Percentiles rank a stretch among this genome's conserved stretches.
phyloP scores from a whole-genome alignment of 2,329 filamentous ascomycete genomes.

The Colletotrichum scovillei region DNA sequence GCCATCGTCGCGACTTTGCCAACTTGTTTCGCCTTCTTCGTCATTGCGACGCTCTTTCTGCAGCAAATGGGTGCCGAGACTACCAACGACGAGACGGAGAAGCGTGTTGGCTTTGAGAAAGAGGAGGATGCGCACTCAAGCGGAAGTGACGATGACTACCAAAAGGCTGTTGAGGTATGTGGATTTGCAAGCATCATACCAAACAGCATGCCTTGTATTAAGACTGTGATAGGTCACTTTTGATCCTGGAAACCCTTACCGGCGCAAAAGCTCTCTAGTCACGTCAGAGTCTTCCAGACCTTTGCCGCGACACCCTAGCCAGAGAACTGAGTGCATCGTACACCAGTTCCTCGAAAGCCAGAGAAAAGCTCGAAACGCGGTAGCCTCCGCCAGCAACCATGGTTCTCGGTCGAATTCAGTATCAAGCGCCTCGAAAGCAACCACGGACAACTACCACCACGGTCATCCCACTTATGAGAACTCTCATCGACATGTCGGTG shows the following conservation, averaged over 20 bases:
- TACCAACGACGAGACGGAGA: conserved; percentile 36
- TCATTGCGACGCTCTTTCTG: neutral
- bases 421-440: conserved; percentile 28
- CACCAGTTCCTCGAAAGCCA: conserved; percentile 73
- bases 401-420: conserved; percentile 36
- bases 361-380: conserved; percentile 47
- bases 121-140: conserved; percentile 55
- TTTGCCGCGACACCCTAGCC: conserved; percentile 45
- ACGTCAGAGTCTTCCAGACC: conserved; percentile 57
- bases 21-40: neutral
- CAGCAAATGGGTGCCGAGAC: conserved; percentile 8
- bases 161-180: conserved; percentile 62
- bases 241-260: conserved; percentile 69
- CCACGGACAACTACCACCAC: conserved; percentile 37
- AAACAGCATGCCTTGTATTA: neutral
- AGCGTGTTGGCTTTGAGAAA: conserved; percentile 42
- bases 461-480: conserved; percentile 44
- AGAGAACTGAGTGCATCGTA: conserved; percentile 70
- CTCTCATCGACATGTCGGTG: conserved; percentile 23
- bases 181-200: neutral
- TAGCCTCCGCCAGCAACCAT: conserved; percentile 39
- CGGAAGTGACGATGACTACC: conserved; percentile 62
- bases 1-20: conserved; percentile 14
- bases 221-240: conserved; percentile 66
- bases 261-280: conserved; percentile 75